phyloP scores from a whole-genome alignment of 805 yeast species.

The Ogataea paraovalis region DNA sequence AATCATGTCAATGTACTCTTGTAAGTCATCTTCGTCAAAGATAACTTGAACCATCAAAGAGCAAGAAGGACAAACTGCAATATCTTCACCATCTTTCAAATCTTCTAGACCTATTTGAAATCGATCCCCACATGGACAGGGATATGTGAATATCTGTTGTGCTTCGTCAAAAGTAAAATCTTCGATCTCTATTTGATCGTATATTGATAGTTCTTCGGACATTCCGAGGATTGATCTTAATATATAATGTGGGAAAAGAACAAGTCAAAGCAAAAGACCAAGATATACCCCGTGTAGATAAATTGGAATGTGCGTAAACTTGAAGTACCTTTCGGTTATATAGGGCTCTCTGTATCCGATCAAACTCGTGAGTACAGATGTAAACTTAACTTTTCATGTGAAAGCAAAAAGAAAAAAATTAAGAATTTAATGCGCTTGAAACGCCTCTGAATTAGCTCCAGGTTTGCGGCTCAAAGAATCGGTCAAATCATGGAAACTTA shows the following conservation, averaged over 20 bases:
- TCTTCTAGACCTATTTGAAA: slow-evolving; percentile 86
- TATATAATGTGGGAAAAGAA: not conserved
- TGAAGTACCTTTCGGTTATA: too few relatives aligned
- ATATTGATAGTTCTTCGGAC: slow-evolving; percentile 53
- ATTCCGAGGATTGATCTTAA: slow-evolving; percentile 5
- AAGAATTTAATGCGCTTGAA: too few relatives aligned
- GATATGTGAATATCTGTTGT: slow-evolving; percentile 83
- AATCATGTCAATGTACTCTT: slow-evolving; percentile 38
- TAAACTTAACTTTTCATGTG: too few relatives aligned
- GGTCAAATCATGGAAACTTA: too few relatives aligned
- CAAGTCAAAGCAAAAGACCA: too few relatives aligned
- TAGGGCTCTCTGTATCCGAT: too few relatives aligned
- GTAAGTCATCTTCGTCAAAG: slow-evolving; percentile 63
- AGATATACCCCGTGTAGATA: too few relatives aligned
- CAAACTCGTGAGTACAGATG: too few relatives aligned
- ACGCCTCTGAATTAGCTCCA: too few relatives aligned
- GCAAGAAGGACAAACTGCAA: slow-evolving; percentile 96
- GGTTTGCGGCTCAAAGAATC: too few relatives aligned
- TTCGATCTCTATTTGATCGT: slow-evolving; percentile 95
- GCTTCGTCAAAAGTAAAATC: slow-evolving; percentile 88
- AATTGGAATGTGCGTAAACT: too few relatives aligned
- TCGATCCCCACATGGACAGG: slow-evolving; percentile 97
- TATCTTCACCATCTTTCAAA: slow-evolving; percentile 82
- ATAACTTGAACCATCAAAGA: slow-evolving; percentile 89
- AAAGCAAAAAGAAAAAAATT: too few relatives aligned